Evolutionary conservation across 495 filamentous ascomycete species (phyloP).

Genomic region (Penicillium tannophilum): DNA sequence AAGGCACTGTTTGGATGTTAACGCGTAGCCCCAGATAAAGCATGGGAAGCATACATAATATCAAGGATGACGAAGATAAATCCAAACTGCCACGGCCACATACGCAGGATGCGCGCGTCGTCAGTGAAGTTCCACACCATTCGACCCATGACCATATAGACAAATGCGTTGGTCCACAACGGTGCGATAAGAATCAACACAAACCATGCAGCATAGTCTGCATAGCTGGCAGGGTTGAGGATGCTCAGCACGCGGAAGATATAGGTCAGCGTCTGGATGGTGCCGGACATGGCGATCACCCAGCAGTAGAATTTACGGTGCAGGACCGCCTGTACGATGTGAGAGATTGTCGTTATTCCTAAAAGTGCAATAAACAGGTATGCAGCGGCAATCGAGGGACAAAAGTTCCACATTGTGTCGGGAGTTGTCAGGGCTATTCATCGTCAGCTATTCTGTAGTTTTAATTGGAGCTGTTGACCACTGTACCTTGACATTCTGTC

Average conservation of each 20-base stretch:
- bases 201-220: conserved; percentile 31
- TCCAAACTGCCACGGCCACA: conserved; percentile 16
- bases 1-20: conserved; percentile 19
- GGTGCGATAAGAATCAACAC: conserved; percentile 31
- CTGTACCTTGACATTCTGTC: conserved; percentile 9
- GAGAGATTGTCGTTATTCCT: conserved; percentile 35
- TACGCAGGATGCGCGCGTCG: conserved; percentile 9
- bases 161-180: conserved; percentile 24
- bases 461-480: background rate
- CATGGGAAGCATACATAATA: conserved; percentile 14
- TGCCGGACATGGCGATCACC: conserved; percentile 50
- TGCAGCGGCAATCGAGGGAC: conserved; percentile 20
- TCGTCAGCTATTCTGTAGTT: background rate
- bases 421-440: conserved; percentile 4
- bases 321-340: conserved; percentile 42
- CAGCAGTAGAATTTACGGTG: conserved; percentile 50
- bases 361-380: conserved; percentile 43
- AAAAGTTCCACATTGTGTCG: conserved; percentile 13
- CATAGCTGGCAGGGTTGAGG: conserved; percentile 16
- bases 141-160: conserved; percentile 26
- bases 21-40: background rate
- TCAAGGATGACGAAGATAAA: conserved; percentile 22
- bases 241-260: conserved; percentile 36
- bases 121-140: conserved; percentile 24
- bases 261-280: conserved; percentile 45